phyloP scores from a whole-genome alignment of 257 asterid species.

The Pogostemon cablin region DNA sequence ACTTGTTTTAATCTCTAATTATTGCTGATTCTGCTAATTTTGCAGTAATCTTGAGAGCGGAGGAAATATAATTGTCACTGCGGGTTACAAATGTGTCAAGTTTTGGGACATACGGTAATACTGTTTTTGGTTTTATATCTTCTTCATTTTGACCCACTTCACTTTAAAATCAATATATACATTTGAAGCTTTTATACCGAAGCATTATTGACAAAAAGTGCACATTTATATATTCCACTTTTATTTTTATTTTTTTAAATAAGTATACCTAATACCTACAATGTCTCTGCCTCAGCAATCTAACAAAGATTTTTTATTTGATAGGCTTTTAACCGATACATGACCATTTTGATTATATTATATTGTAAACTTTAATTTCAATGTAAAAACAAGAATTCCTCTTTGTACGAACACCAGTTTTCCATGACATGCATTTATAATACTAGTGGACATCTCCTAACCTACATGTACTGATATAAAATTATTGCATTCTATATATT shows the following conservation, averaged over 20 bases:
- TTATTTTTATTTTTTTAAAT: no score
- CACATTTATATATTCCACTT: no score
- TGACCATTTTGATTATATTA: not conserved
- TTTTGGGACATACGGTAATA: slow-evolving; percentile 93
- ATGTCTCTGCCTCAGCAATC: not conserved
- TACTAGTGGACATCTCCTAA: not conserved
- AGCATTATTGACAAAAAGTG: no score
- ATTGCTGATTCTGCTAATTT: slow-evolving; percentile 28
- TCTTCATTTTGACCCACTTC: not conserved
- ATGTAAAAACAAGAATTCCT: not conserved
- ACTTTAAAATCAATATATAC: no score
- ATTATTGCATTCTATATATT: slow-evolving; percentile 21
- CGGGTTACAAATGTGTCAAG: slow-evolving; percentile 77
- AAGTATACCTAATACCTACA: not conserved
- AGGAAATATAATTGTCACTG: slow-evolving; percentile 63
- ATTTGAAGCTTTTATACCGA: no score
- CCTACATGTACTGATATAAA: not conserved
- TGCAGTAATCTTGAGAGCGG: slow-evolving; percentile 71
- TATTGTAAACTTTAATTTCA: not conserved
- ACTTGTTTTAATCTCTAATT: slow-evolving; percentile 19
- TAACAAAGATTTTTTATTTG: not conserved
- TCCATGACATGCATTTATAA: not conserved
- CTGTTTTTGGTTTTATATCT: slow-evolving; percentile 7
- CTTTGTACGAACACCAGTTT: not conserved
- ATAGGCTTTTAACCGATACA: not conserved